These are phyloP conservation scores for Penicillium aurantiogriseum DNA, from an alignment of 2,329 filamentous ascomycete species.

Conservation along the genomic window DNA sequence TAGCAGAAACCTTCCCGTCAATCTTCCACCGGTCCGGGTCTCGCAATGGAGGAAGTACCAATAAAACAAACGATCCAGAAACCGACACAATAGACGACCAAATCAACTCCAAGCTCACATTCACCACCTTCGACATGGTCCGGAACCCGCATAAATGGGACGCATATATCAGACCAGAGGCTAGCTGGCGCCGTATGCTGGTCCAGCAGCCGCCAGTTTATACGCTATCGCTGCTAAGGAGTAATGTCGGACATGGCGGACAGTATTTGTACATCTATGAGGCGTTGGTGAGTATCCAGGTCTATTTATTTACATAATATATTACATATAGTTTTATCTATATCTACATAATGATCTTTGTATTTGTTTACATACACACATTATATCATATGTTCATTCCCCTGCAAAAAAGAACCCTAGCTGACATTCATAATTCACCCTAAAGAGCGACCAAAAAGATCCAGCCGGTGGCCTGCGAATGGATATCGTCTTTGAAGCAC, in stretches of 20 bases:
- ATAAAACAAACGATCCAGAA: not conserved
- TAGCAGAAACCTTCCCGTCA: not conserved
- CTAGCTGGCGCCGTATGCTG: slow-evolving; percentile 8
- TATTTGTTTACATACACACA: too few relatives aligned
- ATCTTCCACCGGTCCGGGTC: not conserved
- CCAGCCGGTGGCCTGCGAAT: not conserved
- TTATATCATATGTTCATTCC: not conserved
- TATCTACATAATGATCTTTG: not conserved
- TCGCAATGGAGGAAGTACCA: not conserved
- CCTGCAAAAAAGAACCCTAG: not conserved
- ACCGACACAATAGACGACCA: not conserved
- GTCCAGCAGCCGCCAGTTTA: slow-evolving; percentile 5
- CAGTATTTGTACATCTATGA: slow-evolving; percentile 1
- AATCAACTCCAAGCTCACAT: not conserved
- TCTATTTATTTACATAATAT: not conserved
- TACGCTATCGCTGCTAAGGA: not conserved
- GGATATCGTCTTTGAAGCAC: not conserved
- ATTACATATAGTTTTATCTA: not conserved
- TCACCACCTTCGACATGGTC: slow-evolving; percentile 2
- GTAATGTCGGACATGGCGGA: slow-evolving; percentile 1
- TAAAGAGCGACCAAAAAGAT: not conserved
- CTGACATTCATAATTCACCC: not conserved
- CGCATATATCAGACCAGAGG: slow-evolving; percentile 1
- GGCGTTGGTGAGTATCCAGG: not conserved
- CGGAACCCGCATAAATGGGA: not conserved